A percentile compares a stretch with the other conserved stretches of the same genome.
These are phyloP conservation scores for Suillus hirtellus DNA, from an alignment of 768 basidiomycete genomes.

Conservation along the genomic window DNA sequence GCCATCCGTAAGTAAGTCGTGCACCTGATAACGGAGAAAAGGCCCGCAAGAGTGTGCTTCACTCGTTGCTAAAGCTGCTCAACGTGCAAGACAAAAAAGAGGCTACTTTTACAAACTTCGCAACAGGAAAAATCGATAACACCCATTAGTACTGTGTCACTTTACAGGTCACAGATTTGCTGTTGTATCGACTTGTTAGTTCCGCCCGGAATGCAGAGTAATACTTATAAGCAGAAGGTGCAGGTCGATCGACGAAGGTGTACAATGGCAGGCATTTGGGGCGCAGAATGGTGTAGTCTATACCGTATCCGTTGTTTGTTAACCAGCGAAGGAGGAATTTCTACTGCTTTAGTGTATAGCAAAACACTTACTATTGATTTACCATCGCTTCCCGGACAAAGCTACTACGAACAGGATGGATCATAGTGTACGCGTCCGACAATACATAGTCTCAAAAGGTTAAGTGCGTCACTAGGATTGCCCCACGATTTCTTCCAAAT, in stretches of 20 bases:
- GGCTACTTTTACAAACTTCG: conserved; percentile 5
- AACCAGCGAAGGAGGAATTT: background rate
- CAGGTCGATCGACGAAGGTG: background rate
- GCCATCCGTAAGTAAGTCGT: background rate
- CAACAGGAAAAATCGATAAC: background rate
- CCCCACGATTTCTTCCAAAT: too few relatives aligned
- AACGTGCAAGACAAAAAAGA: background rate
- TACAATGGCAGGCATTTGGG: background rate
- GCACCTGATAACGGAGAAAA: conserved; percentile 1
- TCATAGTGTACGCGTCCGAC: background rate
- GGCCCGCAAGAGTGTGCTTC: background rate
- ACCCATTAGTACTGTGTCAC: background rate
- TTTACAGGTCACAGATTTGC: background rate
- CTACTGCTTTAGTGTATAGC: background rate
- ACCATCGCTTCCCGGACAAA: background rate
- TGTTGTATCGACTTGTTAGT: background rate
- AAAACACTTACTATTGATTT: background rate
- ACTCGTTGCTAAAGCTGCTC: background rate
- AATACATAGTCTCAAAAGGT: background rate
- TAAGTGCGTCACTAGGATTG: background rate
- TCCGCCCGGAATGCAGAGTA: too few relatives aligned
- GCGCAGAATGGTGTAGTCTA: background rate
- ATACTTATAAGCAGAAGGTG: background rate
- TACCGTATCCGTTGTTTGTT: background rate
- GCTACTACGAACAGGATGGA: background rate